These are phyloP conservation scores for Mycena galericulata DNA, from an alignment of 768 basidiomycete species.

Conservation along the genomic window DNA sequence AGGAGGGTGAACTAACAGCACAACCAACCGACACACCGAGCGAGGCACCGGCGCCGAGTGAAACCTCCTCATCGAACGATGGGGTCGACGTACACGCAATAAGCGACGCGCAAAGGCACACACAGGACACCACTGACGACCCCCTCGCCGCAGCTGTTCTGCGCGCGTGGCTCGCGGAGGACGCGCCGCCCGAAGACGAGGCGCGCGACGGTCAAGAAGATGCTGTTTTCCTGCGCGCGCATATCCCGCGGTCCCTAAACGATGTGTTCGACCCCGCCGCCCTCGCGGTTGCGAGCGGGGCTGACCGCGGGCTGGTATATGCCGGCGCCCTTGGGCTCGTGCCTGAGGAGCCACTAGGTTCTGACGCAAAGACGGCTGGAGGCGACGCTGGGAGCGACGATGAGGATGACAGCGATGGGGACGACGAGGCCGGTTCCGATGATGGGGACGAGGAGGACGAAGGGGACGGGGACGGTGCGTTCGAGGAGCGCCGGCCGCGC, in stretches of 20 bases:
- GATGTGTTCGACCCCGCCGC: slow-evolving; percentile 96
- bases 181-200: slow-evolving; percentile 28
- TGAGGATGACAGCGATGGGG: slow-evolving; percentile 40
- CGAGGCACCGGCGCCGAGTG: neutral
- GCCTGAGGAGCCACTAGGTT: neutral
- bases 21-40: neutral
- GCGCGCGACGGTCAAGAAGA: slow-evolving; percentile 74
- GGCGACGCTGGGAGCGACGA: slow-evolving; percentile 40
- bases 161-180: slow-evolving; percentile 34
- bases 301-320: slow-evolving; percentile 84
- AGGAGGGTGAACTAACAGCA: slow-evolving; percentile 23
- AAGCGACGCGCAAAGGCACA: slow-evolving; percentile 36
- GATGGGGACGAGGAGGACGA: slow-evolving; percentile 50
- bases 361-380: no score
- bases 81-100: slow-evolving; percentile 23
- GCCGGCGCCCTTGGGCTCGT: slow-evolving; percentile 88
- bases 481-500: slow-evolving; percentile 55
- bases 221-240: slow-evolving; percentile 88
- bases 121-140: neutral
- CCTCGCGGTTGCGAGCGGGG: slow-evolving; percentile 76
- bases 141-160: slow-evolving; percentile 32
- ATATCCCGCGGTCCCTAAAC: slow-evolving; percentile 92
- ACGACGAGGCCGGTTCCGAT: slow-evolving; percentile 47
- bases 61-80: no score
- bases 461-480: slow-evolving; percentile 51